phyloP scores from a whole-genome alignment of 441 rosid genomes.

The Mallotus japonicus region DNA sequence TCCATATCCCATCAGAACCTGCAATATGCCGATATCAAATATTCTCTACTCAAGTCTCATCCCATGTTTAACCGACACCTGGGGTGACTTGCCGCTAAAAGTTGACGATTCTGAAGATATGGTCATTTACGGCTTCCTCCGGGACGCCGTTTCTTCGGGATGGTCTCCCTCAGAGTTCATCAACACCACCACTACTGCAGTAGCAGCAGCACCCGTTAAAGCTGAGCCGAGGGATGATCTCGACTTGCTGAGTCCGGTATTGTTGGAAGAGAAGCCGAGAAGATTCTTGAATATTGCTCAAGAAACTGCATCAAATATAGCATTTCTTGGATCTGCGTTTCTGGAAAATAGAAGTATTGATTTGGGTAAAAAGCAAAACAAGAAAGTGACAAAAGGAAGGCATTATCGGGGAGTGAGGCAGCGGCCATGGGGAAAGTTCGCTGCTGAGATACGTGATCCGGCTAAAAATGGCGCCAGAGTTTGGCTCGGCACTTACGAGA shows the following conservation, averaged over 20 bases:
- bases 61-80: slow-evolving; percentile 60
- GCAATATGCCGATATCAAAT: too few relatives aligned
- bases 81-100: slow-evolving; percentile 81
- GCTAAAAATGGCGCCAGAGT: slow-evolving; percentile 83
- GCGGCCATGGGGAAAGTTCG: slow-evolving; percentile 91
- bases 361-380: not conserved
- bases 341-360: not conserved
- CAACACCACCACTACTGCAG: slow-evolving; percentile 11
- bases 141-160: slow-evolving; percentile 58
- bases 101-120: slow-evolving; percentile 84
- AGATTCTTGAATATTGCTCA: not conserved
- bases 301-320: not conserved
- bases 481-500: slow-evolving; percentile 87
- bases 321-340: not conserved
- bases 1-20: too few relatives aligned
- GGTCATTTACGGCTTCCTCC: slow-evolving; percentile 59
- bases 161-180: slow-evolving; percentile 52
- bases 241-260: not conserved
- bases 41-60: slow-evolving; percentile 32
- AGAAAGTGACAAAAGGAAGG: slow-evolving; percentile 38
- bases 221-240: slow-evolving; percentile 27
- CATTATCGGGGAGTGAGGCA: slow-evolving; percentile 85
- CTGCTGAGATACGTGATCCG: slow-evolving; percentile 88
- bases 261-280: not conserved
- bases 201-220: slow-evolving; percentile 25